Evolutionary conservation across 352 stramenopile genomes (phyloP).

Genomic region (Ophiocytium majus): DNA sequence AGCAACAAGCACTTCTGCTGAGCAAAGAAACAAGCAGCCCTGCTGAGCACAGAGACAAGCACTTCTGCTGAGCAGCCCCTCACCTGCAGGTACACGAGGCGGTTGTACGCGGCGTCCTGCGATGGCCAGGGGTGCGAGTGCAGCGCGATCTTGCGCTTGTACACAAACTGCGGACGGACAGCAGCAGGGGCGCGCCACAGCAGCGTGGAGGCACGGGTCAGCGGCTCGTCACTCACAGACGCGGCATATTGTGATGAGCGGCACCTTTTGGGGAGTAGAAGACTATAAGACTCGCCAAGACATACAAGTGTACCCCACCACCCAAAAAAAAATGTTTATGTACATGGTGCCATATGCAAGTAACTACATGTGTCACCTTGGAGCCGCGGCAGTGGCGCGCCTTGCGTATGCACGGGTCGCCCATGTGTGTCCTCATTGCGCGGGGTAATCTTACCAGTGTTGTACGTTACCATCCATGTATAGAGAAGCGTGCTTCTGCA

Average conservation of each 20-base stretch:
- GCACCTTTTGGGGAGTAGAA: too few species aligned
- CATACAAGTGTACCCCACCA: too few species aligned
- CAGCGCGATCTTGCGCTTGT: slow-evolving; percentile 85
- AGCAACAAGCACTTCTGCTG: not conserved
- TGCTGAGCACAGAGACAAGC: not conserved
- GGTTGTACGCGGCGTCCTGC: slow-evolving; percentile 65
- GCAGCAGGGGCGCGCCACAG: not conserved
- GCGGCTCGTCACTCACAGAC: too few species aligned
- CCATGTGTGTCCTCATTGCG: slow-evolving; percentile 74
- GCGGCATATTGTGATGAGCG: too few species aligned
- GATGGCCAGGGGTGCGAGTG: slow-evolving; percentile 69
- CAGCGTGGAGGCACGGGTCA: not conserved
- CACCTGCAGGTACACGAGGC: slow-evolving; percentile 57
- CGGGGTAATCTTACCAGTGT: too few species aligned
- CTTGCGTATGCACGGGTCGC: slow-evolving; percentile 80
- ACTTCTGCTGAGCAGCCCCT: too few species aligned
- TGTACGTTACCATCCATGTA: too few species aligned
- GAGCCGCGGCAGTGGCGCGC: slow-evolving; percentile 78
- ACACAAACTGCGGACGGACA: slow-evolving; percentile 67
- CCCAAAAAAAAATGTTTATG: too few species aligned
- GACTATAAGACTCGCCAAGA: too few species aligned
- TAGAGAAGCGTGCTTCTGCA: too few species aligned
- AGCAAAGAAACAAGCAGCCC: not conserved
- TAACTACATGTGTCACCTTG: too few species aligned
- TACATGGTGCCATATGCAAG: too few species aligned